A percentile compares a stretch with the other conserved stretches of the same genome.
Conservation (phyloP, 2,329 filamentous ascomycete genomes). For the Zymoseptoria pseudotritici region DNA sequence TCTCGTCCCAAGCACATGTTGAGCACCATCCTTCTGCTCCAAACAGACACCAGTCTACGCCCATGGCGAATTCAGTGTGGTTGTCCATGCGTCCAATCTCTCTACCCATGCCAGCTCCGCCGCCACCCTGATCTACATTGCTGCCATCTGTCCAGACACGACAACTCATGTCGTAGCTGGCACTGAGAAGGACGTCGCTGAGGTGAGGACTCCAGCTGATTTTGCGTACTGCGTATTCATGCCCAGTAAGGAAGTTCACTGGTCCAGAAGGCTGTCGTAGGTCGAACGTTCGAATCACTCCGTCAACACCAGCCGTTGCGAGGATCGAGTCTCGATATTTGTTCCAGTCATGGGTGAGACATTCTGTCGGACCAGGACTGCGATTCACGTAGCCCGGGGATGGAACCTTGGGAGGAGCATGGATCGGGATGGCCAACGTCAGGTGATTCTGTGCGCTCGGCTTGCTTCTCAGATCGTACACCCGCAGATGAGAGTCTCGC, state of each 20-base stretch:
- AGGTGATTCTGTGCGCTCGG: slow-evolving; percentile 82
- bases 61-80: slow-evolving; percentile 93
- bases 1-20: slow-evolving; percentile 89
- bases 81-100: slow-evolving; percentile 82
- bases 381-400: slow-evolving; percentile 37
- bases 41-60: slow-evolving; percentile 97
- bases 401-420: slow-evolving; percentile 53
- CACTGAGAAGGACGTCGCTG: slow-evolving; percentile 77
- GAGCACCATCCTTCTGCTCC: slow-evolving; percentile 93
- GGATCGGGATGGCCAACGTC: slow-evolving; percentile 73
- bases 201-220: slow-evolving; percentile 90
- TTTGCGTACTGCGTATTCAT: slow-evolving; percentile 82
- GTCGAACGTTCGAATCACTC: slow-evolving; percentile 81
- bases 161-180: slow-evolving; percentile 97
- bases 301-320: slow-evolving; percentile 84
- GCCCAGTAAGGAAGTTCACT: slow-evolving; percentile 66
- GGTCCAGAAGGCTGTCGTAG: slow-evolving; percentile 73
- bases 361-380: slow-evolving; percentile 61
- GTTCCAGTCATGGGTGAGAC: slow-evolving; percentile 97
- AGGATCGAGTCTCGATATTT: slow-evolving; percentile 84
- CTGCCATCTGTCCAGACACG: slow-evolving; percentile 85
- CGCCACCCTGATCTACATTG: slow-evolving; percentile 37
- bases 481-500: slow-evolving; percentile 77
- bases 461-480: slow-evolving; percentile 88
- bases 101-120: slow-evolving; percentile 31